phyloP scores from a whole-genome alignment of 2,329 filamentous ascomycete species.

The Lasiodiplodia hormozganensis region DNA sequence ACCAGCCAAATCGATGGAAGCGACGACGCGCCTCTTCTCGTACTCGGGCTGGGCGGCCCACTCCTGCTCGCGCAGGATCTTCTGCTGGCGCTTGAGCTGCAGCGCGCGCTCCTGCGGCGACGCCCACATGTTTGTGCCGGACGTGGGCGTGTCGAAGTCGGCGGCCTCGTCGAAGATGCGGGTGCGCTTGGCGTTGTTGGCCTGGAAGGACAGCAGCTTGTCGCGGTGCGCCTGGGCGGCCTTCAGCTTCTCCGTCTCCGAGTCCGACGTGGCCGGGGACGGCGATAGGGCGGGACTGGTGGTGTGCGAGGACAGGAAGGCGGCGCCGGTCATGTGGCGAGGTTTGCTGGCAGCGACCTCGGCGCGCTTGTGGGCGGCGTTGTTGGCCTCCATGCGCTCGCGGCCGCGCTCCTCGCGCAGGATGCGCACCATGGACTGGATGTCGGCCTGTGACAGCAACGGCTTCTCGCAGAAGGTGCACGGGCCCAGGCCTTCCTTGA shows the following conservation, averaged over 20 bases:
- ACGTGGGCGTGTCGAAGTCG: constrained; percentile 69
- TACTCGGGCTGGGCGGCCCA: constrained; percentile 86
- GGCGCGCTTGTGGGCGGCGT: constrained; percentile 69
- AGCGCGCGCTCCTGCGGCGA: constrained; percentile 80
- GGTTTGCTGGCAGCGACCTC: constrained; percentile 63
- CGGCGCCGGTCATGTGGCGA: constrained; percentile 42
- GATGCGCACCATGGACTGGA: constrained; percentile 84
- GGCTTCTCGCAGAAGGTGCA: constrained; percentile 88
- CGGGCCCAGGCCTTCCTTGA: constrained; percentile 90
- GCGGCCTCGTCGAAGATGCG: constrained; percentile 86
- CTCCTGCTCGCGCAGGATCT: constrained; percentile 81
- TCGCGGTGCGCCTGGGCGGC: constrained; percentile 81
- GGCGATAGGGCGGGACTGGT: constrained; percentile 37
- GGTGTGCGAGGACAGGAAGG: constrained; percentile 31
- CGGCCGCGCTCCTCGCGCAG: constrained; percentile 84
- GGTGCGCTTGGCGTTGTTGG: constrained; percentile 83
- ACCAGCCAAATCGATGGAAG: constrained; percentile 82
- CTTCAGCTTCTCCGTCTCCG: constrained; percentile 62
- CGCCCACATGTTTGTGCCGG: constrained; percentile 79
- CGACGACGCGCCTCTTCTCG: constrained; percentile 83
- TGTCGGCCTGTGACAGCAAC: constrained; percentile 73
- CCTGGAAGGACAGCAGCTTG: constrained; percentile 80
- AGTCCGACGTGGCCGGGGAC: constrained; percentile 46
- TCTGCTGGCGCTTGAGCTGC: constrained; percentile 86
- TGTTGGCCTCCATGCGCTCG: constrained; percentile 84